Evolutionary conservation across 495 filamentous ascomycete species (phyloP).

Genomic region (Talaromyces nanjingensis): DNA sequence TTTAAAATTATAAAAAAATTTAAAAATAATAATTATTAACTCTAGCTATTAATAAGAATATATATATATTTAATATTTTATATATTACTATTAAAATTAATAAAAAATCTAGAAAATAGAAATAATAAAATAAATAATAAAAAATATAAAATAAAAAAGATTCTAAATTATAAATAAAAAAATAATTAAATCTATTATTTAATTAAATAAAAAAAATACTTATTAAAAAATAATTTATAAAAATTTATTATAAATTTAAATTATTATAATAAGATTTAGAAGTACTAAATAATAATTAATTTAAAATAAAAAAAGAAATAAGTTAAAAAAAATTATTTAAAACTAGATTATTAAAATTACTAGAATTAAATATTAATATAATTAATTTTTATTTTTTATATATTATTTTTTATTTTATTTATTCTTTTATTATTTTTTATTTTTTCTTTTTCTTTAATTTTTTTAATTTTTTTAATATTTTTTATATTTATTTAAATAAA

Average conservation of each 20-base stretch:
- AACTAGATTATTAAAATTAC: too few species aligned
- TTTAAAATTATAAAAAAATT: too few species aligned
- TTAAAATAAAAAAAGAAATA: background rate
- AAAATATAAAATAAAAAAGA: background rate
- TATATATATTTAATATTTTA: too few species aligned
- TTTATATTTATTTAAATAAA: slow-evolving; percentile 8
- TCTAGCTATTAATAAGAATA: too few species aligned
- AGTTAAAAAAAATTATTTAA: too few species aligned
- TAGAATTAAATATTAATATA: background rate
- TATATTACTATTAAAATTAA: too few species aligned
- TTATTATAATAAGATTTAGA: too few species aligned
- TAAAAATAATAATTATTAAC: too few species aligned
- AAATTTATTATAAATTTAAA: background rate
- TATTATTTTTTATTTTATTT: slow-evolving; percentile 11
- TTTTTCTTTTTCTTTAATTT: background rate
- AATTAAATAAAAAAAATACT: background rate
- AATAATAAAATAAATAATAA: background rate
- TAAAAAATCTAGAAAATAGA: too few species aligned
- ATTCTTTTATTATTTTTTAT: slow-evolving; percentile 10
- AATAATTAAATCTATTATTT: too few species aligned
- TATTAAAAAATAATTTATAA: background rate
- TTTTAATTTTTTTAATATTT: too few species aligned
- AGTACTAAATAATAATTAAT: too few species aligned
- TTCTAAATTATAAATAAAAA: background rate
- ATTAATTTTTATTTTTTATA: background rate